phyloP scores from a whole-genome alignment of 768 basidiomycete species.

The Lactarius sp. region DNA sequence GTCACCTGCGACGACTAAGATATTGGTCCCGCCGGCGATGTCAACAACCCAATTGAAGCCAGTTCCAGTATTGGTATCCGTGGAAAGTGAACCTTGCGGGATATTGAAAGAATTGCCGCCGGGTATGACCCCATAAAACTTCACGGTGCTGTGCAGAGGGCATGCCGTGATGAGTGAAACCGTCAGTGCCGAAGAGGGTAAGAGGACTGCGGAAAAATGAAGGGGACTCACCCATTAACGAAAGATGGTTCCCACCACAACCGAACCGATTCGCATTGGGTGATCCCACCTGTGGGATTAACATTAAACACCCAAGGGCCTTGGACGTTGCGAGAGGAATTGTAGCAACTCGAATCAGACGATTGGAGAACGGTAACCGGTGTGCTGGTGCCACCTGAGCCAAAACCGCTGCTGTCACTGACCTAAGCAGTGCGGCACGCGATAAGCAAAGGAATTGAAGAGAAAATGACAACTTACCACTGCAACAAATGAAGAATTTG shows the following conservation, averaged over 20 bases:
- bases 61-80: slow-evolving; percentile 41
- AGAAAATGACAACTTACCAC: slow-evolving; percentile 48
- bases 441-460: background rate
- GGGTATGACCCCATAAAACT: slow-evolving; percentile 69
- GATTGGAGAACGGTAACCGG: slow-evolving; percentile 51
- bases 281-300: slow-evolving; percentile 55
- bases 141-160: slow-evolving; percentile 41
- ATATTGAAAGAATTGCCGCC: slow-evolving; percentile 73
- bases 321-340: slow-evolving; percentile 42
- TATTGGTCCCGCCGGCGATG: slow-evolving; percentile 57
- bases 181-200: background rate
- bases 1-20: slow-evolving; percentile 67
- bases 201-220: background rate
- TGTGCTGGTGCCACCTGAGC: slow-evolving; percentile 69
- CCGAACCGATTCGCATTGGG: slow-evolving; percentile 58
- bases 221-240: slow-evolving; percentile 48
- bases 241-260: slow-evolving; percentile 56
- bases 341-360: slow-evolving; percentile 55
- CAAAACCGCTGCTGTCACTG: slow-evolving; percentile 58
- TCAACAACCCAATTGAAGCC: slow-evolving; percentile 69
- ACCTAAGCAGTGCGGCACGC: slow-evolving; percentile 36
- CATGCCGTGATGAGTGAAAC: background rate
- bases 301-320: slow-evolving; percentile 59
- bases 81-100: slow-evolving; percentile 46
- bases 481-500: slow-evolving; percentile 66